phyloP scores from a whole-genome alignment of 306 rosid species.

The Pachyrhizus erosus region DNA sequence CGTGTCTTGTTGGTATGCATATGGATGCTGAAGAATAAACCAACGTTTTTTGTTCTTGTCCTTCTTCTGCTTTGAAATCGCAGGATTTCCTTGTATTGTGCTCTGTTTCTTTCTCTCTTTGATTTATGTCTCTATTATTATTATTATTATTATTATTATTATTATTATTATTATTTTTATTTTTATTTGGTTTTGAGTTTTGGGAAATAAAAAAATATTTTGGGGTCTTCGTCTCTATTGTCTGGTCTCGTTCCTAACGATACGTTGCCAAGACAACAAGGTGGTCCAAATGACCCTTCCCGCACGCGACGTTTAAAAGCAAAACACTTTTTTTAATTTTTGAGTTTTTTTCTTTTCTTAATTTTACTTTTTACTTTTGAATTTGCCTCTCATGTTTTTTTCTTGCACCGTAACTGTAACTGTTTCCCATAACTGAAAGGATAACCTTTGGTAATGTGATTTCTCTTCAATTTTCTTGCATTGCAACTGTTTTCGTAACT shows the following conservation, averaged over 20 bases:
- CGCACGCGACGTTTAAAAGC: conserved; percentile 65
- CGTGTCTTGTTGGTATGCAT: conserved; percentile 49
- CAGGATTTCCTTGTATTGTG: conserved; percentile 35
- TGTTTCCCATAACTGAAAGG: neutral
- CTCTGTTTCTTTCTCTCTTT: conserved; percentile 17
- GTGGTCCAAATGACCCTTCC: conserved; percentile 55
- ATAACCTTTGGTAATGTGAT: neutral
- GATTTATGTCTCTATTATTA: neutral
- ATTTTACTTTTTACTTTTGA: neutral
- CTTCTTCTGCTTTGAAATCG: conserved; percentile 51
- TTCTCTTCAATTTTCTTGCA: neutral
- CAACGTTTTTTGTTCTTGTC: conserved; percentile 48
- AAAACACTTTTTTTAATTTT: neutral
- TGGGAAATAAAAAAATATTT: conserved; percentile 8
- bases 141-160: neutral
- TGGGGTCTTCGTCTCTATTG: conserved; percentile 6
- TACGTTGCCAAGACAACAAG: conserved; percentile 41
- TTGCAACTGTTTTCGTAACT: neutral
- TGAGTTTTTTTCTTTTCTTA: neutral
- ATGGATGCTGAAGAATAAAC: conserved; percentile 38
- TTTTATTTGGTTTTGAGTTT: conserved; percentile 18
- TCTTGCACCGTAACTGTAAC: neutral
- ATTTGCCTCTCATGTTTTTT: neutral
- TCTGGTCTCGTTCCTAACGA: conserved; percentile 26
- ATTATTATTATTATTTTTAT: neutral